Percentiles rank a stretch among this genome's conserved stretches.
phyloP scores from a whole-genome alignment of 768 basidiomycete species.

The Panaeolus papilionaceus region DNA sequence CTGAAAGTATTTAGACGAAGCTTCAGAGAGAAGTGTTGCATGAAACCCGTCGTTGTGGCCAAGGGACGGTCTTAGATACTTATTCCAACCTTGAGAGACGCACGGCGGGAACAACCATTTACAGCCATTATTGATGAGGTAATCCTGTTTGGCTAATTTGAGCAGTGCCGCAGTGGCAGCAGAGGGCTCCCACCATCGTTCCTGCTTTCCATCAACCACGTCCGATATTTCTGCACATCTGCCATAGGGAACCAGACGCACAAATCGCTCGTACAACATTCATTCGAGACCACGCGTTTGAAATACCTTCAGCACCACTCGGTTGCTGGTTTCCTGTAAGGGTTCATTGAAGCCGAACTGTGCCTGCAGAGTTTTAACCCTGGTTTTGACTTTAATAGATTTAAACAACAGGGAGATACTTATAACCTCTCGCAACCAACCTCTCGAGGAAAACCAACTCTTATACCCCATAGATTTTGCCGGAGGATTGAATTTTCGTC shows the following conservation, averaged over 20 bases:
- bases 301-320: not conserved
- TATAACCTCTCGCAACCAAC: not conserved
- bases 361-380: conserved; percentile 6
- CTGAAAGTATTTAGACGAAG: too few relatives aligned
- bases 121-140: not conserved
- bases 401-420: not conserved
- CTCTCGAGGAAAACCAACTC: not conserved
- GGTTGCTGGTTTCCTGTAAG: not conserved
- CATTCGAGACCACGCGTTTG: not conserved
- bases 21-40: too few relatives aligned
- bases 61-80: too few relatives aligned
- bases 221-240: not conserved
- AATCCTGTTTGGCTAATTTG: not conserved
- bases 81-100: too few relatives aligned
- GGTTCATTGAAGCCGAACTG: not conserved
- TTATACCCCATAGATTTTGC: not conserved
- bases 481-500: not conserved
- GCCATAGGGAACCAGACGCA: not conserved
- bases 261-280: not conserved
- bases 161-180: not conserved
- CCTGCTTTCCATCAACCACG: not conserved
- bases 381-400: conserved; percentile 5
- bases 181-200: not conserved
- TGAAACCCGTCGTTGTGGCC: too few relatives aligned
- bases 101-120: not conserved